Conservation (phyloP, 441 rosid genomes). For the Cnidoscolus chayamansa region DNA sequence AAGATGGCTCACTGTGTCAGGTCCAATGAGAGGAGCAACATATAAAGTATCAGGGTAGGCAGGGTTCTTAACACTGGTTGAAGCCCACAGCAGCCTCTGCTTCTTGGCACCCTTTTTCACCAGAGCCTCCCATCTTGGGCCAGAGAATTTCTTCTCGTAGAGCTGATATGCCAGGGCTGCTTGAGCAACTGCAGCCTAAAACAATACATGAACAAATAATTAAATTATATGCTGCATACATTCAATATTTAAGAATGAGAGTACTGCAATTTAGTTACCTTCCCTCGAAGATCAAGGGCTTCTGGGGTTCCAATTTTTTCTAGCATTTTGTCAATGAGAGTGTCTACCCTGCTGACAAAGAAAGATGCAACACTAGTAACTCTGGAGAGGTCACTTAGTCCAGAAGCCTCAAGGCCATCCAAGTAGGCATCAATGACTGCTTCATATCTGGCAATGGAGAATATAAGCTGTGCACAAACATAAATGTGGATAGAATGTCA, state of each 20-base stretch:
- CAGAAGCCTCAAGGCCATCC: slow-evolving; percentile 99
- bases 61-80: slow-evolving; percentile 92
- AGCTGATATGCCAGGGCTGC: slow-evolving; percentile 88
- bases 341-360: slow-evolving; percentile 96
- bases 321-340: slow-evolving; percentile 89
- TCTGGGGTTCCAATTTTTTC: slow-evolving; percentile 91
- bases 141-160: slow-evolving; percentile 95
- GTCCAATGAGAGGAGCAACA: slow-evolving; percentile 88
- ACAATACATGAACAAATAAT: slow-evolving; percentile 17
- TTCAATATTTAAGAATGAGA: neutral
- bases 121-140: slow-evolving; percentile 96
- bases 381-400: slow-evolving; percentile 80
- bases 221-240: neutral
- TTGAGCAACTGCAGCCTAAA: slow-evolving; percentile 96
- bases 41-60: slow-evolving; percentile 87
- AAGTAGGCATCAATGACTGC: slow-evolving; percentile 96
- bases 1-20: slow-evolving; percentile 72
- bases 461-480: slow-evolving; percentile 64
- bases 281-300: slow-evolving; percentile 94
- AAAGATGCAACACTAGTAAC: slow-evolving; percentile 97
- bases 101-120: slow-evolving; percentile 98
- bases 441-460: slow-evolving; percentile 88
- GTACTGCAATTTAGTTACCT: slow-evolving; percentile 41
- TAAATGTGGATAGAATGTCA: slow-evolving; percentile 15
- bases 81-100: slow-evolving; percentile 94